Evolutionary conservation across 768 basidiomycete genomes (phyloP), one percentile per base, ranked within the genome.

Genomic region (Daedaleopsis sinensis): DNA sequence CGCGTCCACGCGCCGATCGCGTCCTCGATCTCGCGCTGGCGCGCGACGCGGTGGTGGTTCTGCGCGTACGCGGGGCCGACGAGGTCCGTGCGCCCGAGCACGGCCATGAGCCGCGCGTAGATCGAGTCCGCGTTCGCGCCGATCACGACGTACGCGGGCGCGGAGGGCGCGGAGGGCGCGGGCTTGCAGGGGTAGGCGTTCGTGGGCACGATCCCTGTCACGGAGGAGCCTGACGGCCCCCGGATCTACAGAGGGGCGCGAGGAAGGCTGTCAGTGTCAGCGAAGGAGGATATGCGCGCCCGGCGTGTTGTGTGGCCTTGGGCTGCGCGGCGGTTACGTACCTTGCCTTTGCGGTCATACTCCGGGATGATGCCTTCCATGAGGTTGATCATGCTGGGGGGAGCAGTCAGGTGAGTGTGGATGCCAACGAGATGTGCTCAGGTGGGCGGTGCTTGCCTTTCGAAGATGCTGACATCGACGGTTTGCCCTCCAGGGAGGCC

Each of bases 291-390:
- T 43, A 51, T 16, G 18, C n/a, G n/a, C n/a, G n/a, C n/a, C n/a
- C n/a, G 19, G n/a, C 46, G 46, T 47, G n/a, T 47, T n/a, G 19
- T 24, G 19, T 13, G 47, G 21, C 21, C 5, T 46, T 46, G 23
- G 47, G 47, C 47, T 49, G 19, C 21, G 47, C 47, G 24, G 19
- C 21, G 47, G 24, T 42, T 35, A 6, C 70, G 46, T 64, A 86
- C 87, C 74, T 86, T 87, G 58, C 82, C 82, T 70, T 87, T 89
- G 55, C 88, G 84, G 69, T 89, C 87, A 58, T 87, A 89, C 71
- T 88, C 89, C 12, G 89, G 89, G 51, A 89, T 84, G 60, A 90
- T 84, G 2, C 89, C 88, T 67, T 90, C 89, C 89, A 89, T 90
- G 51, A 89, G 73, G 67, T 89, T 90, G 5, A 90, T 73, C 88